A percentile compares a stretch with the other conserved stretches of the same genome.
Conservation (phyloP, 1,139 yeast genomes). For the Debaryomyces coudertii region DNA sequence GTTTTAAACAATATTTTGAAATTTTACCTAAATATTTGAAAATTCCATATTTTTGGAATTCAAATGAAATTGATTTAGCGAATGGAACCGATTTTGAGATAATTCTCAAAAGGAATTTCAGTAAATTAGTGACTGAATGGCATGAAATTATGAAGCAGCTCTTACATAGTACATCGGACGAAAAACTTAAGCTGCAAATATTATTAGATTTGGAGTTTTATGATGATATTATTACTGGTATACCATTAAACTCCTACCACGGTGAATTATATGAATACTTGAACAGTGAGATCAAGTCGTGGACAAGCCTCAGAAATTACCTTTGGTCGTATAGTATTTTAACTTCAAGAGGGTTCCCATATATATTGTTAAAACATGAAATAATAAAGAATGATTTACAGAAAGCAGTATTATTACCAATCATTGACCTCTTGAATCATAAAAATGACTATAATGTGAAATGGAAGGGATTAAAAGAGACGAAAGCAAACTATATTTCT, state of each 20-base stretch:
- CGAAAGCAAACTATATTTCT: neutral
- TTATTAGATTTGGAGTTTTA: constrained; percentile 8
- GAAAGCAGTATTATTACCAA: constrained; percentile 12
- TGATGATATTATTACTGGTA: neutral
- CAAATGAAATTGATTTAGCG: constrained; percentile 8
- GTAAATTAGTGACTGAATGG: constrained; percentile 13
- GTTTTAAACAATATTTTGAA: constrained; percentile 11
- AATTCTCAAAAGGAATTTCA: constrained; percentile 11
- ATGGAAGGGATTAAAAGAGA: constrained; percentile 8
- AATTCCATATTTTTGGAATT: constrained; percentile 13
- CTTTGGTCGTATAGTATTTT: constrained; percentile 15
- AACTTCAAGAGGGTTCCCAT: constrained; percentile 16
- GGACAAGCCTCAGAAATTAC: constrained; percentile 14
- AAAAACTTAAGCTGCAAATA: constrained; percentile 2
- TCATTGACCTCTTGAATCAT: constrained; percentile 15
- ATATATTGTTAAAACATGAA: constrained; percentile 8
- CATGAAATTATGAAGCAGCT: constrained; percentile 7
- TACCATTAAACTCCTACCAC: neutral
- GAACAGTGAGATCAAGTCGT: constrained; percentile 5
- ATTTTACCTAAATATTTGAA: constrained; percentile 11
- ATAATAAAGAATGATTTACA: neutral
- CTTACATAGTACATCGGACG: neutral
- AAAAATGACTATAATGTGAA: constrained; percentile 11
- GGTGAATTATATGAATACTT: constrained; percentile 9
- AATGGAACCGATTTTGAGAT: constrained; percentile 11